A percentile compares a stretch with the other conserved stretches of the same genome.
Conservation (phyloP, 2,329 filamentous ascomycete genomes). For the Pseudogymnoascus sp. region DNA sequence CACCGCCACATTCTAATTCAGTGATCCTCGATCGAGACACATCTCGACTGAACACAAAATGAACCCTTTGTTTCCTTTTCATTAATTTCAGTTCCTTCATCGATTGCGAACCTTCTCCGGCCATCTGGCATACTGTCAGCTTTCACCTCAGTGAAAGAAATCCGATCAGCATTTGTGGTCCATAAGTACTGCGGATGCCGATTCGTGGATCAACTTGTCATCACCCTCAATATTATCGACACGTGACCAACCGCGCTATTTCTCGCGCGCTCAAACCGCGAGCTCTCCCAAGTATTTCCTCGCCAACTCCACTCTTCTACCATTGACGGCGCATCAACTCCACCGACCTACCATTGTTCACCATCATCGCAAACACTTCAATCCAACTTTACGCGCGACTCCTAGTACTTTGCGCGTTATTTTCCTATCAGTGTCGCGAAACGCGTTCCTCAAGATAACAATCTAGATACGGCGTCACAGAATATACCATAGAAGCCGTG, state of each 20-base stretch:
- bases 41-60: constrained; percentile 3
- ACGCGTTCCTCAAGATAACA: background rate
- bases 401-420: constrained; percentile 7
- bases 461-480: constrained; percentile 2
- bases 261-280: constrained; percentile 10
- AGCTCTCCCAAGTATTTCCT: constrained; percentile 6
- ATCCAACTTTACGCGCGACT: background rate
- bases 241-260: constrained; percentile 11
- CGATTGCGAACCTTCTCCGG: background rate
- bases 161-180: background rate
- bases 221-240: constrained; percentile 2
- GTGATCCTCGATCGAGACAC: background rate
- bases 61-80: background rate
- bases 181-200: background rate
- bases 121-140: background rate
- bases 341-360: constrained; percentile 6
- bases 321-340: constrained; percentile 10
- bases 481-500: constrained; percentile 7
- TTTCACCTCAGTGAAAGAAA: background rate
- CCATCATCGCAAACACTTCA: background rate
- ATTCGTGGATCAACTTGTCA: constrained; percentile 5
- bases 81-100: background rate
- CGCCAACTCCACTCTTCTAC: background rate
- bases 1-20: background rate
- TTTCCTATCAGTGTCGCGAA: constrained; percentile 6